Conservation (phyloP, 768 basidiomycete species). For the Panellus pusillus region DNA sequence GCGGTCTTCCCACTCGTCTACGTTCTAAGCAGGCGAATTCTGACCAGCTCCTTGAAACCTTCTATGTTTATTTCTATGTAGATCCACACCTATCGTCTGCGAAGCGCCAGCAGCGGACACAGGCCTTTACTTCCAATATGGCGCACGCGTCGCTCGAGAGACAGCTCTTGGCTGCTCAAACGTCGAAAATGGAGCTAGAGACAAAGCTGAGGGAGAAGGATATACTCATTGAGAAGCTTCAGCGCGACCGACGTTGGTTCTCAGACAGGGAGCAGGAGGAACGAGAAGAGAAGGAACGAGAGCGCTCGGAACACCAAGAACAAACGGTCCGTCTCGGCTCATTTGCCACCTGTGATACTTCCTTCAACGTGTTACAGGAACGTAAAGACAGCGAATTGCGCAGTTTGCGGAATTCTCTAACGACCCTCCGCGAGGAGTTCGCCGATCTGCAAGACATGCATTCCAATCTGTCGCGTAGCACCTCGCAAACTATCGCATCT, state of each 20-base stretch:
- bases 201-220: slow-evolving; percentile 69
- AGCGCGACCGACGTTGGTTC: slow-evolving; percentile 68
- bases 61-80: slow-evolving; percentile 27
- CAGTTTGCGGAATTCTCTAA: slow-evolving; percentile 47
- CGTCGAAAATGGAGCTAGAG: slow-evolving; percentile 64
- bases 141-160: slow-evolving; percentile 65
- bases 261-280: slow-evolving; percentile 70
- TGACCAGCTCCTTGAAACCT: slow-evolving; percentile 12
- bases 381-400: slow-evolving; percentile 53
- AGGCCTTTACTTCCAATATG: slow-evolving; percentile 61
- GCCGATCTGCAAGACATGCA: slow-evolving; percentile 63
- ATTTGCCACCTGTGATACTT: neutral
- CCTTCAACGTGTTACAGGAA: slow-evolving; percentile 31
- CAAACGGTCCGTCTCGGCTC: slow-evolving; percentile 53
- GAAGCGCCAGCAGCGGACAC: slow-evolving; percentile 66
- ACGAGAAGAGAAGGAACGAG: slow-evolving; percentile 62
- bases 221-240: slow-evolving; percentile 58
- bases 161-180: slow-evolving; percentile 62
- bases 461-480: slow-evolving; percentile 44
- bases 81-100: slow-evolving; percentile 67
- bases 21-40: slow-evolving; percentile 11
- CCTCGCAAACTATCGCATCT: slow-evolving; percentile 48
- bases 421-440: slow-evolving; percentile 54
- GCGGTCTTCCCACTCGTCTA: neutral
- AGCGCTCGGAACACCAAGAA: slow-evolving; percentile 48